Evolutionary conservation across 1,284 basidiomycete species (phyloP).

Genomic region (Ustilago xerochloae): DNA sequence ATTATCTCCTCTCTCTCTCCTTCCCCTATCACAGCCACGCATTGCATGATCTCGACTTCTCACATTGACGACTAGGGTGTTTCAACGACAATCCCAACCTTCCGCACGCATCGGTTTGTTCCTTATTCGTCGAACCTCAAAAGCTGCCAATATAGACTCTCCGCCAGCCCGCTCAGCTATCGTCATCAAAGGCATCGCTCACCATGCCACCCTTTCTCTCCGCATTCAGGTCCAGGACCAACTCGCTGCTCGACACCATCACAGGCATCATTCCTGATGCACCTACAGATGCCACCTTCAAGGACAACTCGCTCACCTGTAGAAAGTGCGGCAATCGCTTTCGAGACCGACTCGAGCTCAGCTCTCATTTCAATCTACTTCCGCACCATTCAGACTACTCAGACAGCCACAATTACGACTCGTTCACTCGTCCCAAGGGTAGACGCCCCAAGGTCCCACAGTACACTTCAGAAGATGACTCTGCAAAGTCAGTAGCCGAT

Average conservation of each 20-base stretch:
- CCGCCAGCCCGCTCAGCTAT: too few species aligned
- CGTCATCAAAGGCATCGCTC: neutral
- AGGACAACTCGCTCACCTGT: conserved; percentile 33
- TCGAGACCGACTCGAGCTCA: conserved; percentile 27
- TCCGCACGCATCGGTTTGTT: too few species aligned
- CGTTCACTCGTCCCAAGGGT: conserved; percentile 25
- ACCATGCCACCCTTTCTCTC: conserved; percentile 30
- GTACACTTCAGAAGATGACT: neutral
- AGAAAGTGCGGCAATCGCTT: conserved; percentile 39
- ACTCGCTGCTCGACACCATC: conserved; percentile 43
- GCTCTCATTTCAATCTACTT: conserved; percentile 37
- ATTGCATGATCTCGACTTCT: too few species aligned
- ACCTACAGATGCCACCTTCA: conserved; percentile 19
- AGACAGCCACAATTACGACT: conserved; percentile 31
- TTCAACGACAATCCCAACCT: too few species aligned
- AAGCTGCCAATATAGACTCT: neutral
- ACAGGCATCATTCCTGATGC: conserved; percentile 36
- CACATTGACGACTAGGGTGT: too few species aligned
- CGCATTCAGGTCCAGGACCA: conserved; percentile 33
- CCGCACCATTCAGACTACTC: conserved; percentile 38
- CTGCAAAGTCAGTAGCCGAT: neutral
- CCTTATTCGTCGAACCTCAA: too few species aligned
- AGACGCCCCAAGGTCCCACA: neutral
- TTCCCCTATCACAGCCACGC: too few species aligned
- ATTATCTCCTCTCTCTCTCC: neutral